A percentile compares a stretch with the other conserved stretches of the same genome.
Conservation (phyloP, 2,329 filamentous ascomycete species). For the Tolypocladium amazonense region DNA sequence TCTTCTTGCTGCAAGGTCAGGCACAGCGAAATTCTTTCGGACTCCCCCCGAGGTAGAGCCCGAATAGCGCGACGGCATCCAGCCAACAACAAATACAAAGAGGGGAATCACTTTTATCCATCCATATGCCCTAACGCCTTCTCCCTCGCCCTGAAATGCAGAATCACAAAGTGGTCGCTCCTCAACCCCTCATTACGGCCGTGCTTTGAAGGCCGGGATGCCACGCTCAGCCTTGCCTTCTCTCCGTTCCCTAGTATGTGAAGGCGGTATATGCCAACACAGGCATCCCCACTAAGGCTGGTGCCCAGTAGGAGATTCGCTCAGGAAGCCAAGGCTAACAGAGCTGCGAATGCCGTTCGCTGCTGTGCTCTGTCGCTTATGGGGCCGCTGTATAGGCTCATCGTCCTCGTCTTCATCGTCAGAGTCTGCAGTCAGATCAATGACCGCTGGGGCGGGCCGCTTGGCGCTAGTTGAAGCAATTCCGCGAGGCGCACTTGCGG, state of each 20-base stretch:
- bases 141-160: slow-evolving; percentile 5
- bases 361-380: slow-evolving; percentile 33
- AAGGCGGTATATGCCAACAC: background rate
- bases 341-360: slow-evolving; percentile 12
- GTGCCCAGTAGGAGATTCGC: slow-evolving; percentile 12
- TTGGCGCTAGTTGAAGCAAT: slow-evolving; percentile 30
- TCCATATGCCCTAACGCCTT: slow-evolving; percentile 11
- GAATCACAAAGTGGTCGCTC: background rate
- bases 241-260: background rate
- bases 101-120: slow-evolving; percentile 16
- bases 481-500: slow-evolving; percentile 23
- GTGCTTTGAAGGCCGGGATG: background rate
- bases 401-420: slow-evolving; percentile 42
- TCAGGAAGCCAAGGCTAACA: slow-evolving; percentile 9
- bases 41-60: background rate
- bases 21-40: background rate
- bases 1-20: background rate
- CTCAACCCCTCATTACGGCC: background rate
- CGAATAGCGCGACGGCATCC: background rate
- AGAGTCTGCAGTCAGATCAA: slow-evolving; percentile 47
- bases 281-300: slow-evolving; percentile 8
- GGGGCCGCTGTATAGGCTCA: slow-evolving; percentile 29
- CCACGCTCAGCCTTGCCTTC: background rate
- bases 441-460: slow-evolving; percentile 40
- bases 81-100: slow-evolving; percentile 1